Evolutionary conservation across 106 monocot species (phyloP).

Genomic region (Hemerocallis citrina): DNA sequence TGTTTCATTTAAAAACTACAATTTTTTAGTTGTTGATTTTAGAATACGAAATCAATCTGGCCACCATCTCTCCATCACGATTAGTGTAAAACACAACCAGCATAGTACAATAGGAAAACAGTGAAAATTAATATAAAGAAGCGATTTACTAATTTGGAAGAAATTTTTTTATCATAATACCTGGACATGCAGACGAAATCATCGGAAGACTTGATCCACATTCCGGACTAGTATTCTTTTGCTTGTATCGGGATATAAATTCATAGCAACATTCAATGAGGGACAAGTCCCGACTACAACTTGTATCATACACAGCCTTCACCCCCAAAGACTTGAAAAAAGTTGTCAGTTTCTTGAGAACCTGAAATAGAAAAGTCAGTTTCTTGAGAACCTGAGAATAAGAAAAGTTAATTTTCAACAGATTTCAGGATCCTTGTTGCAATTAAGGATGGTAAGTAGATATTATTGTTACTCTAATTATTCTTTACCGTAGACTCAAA

Average conservation of each 20-base stretch:
- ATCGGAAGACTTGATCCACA: constrained; percentile 52
- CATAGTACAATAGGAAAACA: too few relatives aligned
- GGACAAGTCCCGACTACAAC: constrained; percentile 86
- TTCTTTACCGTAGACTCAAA: too few relatives aligned
- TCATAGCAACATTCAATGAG: constrained; percentile 90
- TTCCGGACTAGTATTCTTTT: constrained; percentile 28
- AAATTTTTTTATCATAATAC: too few relatives aligned
- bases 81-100: too few relatives aligned
- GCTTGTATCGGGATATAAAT: constrained; percentile 68
- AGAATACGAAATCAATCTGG: too few relatives aligned
- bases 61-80: too few relatives aligned
- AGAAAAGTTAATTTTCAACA: background rate
- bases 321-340: constrained; percentile 89
- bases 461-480: too few relatives aligned
- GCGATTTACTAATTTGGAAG: too few relatives aligned
- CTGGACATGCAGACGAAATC: constrained; percentile 95
- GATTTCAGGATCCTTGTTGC: too few relatives aligned
- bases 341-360: constrained; percentile 73
- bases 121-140: background rate
- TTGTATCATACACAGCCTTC: constrained; percentile 89
- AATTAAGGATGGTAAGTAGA: too few relatives aligned
- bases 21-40: too few relatives aligned
- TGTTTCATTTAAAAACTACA: too few relatives aligned
- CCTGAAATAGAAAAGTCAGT: constrained; percentile 66
- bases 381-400: constrained; percentile 69